A percentile compares a stretch with the other conserved stretches of the same genome.
These are phyloP conservation scores for Candida anglica DNA, from an alignment of 805 yeast species.

Conservation along the genomic window DNA sequence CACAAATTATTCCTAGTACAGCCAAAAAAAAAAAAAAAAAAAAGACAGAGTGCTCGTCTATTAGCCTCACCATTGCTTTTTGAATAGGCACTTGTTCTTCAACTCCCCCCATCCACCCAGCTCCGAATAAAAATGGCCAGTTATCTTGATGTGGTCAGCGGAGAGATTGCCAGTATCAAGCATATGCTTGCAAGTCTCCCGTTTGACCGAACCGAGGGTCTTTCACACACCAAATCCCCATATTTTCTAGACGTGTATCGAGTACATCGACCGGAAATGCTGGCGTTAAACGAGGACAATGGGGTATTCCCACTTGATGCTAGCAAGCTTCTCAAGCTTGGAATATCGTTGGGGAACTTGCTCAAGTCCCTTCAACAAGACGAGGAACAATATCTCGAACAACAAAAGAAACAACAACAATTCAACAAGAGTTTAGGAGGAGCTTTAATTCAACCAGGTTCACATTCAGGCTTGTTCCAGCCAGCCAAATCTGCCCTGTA, in stretches of 20 bases:
- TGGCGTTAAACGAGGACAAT: constrained; percentile 18
- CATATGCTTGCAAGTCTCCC: constrained; percentile 33
- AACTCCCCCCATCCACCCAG: too few relatives aligned
- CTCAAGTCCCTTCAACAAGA: constrained; percentile 32
- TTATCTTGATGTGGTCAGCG: constrained; percentile 14
- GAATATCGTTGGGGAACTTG: constrained; percentile 40
- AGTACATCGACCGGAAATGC: constrained; percentile 17
- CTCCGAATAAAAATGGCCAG: too few relatives aligned
- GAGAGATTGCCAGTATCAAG: constrained; percentile 21
- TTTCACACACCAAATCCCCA: constrained; percentile 6
- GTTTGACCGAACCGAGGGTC: constrained; percentile 16
- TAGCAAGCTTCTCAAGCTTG: constrained; percentile 34
- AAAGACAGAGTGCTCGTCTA: too few relatives aligned
- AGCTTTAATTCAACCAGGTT: background rate
- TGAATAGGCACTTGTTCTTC: too few relatives aligned
- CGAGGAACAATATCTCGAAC: constrained; percentile 25
- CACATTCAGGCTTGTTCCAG: too few relatives aligned
- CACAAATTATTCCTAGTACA: too few relatives aligned
- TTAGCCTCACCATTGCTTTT: too few relatives aligned
- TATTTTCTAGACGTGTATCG: constrained; percentile 31
- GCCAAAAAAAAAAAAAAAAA: too few relatives aligned
- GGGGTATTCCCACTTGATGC: constrained; percentile 29
- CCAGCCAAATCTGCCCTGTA: background rate
- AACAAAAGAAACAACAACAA: constrained; percentile 18
- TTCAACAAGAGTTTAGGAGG: constrained; percentile 4